Percentiles rank a stretch among this genome's conserved stretches.
phyloP scores from a whole-genome alignment of 2,329 filamentous ascomycete species.

The Diplodia seriata region DNA sequence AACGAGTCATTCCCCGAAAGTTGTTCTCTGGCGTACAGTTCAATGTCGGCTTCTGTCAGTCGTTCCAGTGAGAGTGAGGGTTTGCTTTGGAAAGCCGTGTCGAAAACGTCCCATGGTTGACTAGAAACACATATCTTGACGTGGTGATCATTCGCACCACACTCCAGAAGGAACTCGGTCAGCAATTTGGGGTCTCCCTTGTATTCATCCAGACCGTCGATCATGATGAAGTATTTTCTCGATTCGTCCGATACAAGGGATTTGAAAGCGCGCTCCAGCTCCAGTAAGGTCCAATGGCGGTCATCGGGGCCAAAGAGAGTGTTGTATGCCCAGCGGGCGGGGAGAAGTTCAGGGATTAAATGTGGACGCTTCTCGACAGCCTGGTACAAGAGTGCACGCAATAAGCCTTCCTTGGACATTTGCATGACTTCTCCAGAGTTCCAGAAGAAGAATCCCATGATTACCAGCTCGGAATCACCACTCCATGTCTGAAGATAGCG shows the following conservation, averaged over 20 bases:
- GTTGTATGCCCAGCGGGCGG: conserved; percentile 20
- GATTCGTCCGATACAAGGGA: background rate
- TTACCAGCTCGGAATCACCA: background rate
- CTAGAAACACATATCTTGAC: conserved; percentile 29
- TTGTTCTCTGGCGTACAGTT: conserved; percentile 9
- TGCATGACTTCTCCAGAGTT: conserved; percentile 30
- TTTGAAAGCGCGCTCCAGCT: conserved; percentile 15
- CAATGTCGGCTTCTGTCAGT: conserved; percentile 32
- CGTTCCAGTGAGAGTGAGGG: conserved; percentile 30
- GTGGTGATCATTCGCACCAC: background rate
- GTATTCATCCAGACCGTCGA: conserved; percentile 34
- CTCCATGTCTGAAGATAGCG: conserved; percentile 28
- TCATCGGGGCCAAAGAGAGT: background rate
- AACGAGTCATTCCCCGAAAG: conserved; percentile 18
- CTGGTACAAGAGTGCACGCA: conserved; percentile 30
- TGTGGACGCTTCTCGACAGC: background rate
- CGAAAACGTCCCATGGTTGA: conserved; percentile 18
- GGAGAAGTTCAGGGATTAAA: conserved; percentile 22
- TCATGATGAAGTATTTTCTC: conserved; percentile 27
- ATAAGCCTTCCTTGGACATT: conserved; percentile 24
- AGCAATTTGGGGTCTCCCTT: conserved; percentile 1
- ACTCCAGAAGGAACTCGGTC: background rate
- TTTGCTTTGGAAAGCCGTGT: conserved; percentile 6
- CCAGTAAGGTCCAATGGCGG: background rate
- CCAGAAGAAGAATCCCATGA: conserved; percentile 32